Conservation (phyloP, 2,329 filamentous ascomycete species). For the Microcyclospora tardicrescens region DNA sequence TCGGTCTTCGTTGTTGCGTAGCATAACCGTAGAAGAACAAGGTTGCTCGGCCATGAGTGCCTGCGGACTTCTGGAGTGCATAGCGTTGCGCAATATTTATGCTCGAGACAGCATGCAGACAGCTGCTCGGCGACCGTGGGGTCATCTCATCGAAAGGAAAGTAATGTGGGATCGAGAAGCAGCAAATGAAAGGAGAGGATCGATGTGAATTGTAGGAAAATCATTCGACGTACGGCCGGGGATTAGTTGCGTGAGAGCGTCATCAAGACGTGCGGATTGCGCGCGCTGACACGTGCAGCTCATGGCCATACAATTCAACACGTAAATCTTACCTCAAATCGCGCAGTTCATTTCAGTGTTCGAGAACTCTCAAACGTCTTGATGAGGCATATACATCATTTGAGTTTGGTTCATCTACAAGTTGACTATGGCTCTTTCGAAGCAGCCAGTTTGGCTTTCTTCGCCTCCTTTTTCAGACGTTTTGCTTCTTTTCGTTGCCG, state of each 20-base stretch:
- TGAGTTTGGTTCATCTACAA: too few species aligned
- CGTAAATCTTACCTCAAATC: too few species aligned
- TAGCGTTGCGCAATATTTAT: constrained; percentile 2
- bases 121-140: constrained; percentile 17
- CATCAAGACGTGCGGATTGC: too few species aligned
- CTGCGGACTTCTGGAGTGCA: not conserved
- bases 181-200: not conserved
- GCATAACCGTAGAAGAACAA: not conserved
- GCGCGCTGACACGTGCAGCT: too few species aligned
- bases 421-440: too few species aligned
- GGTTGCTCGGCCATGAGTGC: not conserved
- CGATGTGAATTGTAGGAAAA: not conserved
- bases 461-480: constrained; percentile 18
- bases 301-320: too few species aligned
- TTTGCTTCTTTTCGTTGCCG: constrained; percentile 21
- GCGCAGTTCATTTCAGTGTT: too few species aligned
- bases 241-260: not conserved
- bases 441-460: constrained; percentile 7
- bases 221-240: not conserved
- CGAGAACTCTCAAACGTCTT: too few species aligned
- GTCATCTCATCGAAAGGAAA: constrained; percentile 24
- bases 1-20: too few species aligned
- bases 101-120: constrained; percentile 16
- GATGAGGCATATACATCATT: too few species aligned
- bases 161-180: not conserved